Percentiles rank a stretch among this genome's conserved stretches.
Evolutionary conservation across 257 asterid species (phyloP).

Genomic region (Nicotiana sylvestris): DNA sequence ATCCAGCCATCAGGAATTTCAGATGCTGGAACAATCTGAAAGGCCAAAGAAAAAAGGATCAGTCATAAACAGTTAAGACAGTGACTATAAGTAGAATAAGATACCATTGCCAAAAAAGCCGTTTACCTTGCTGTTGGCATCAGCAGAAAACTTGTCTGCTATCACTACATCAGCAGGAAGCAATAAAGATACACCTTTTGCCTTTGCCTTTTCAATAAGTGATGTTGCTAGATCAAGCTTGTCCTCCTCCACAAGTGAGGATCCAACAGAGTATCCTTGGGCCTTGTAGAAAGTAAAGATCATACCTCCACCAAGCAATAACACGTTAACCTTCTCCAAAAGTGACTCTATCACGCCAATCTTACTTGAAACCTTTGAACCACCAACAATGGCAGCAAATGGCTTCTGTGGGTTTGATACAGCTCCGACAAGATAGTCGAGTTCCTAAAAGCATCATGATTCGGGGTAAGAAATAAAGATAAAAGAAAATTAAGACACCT

Average conservation of each 20-base stretch:
- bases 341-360: conserved; percentile 44
- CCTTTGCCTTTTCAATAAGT: conserved; percentile 42
- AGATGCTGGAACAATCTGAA: conserved; percentile 65
- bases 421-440: conserved; percentile 80
- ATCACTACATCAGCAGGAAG: conserved; percentile 43
- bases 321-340: conserved; percentile 33
- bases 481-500: background rate
- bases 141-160: conserved; percentile 41
- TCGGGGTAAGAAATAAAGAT: conserved; percentile 10
- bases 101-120: background rate
- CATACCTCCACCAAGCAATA: conserved; percentile 49
- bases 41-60: conserved; percentile 29
- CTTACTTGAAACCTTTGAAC: conserved; percentile 40
- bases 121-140: conserved; percentile 45
- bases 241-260: conserved; percentile 47
- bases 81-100: background rate
- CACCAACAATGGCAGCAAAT: conserved; percentile 49
- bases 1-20: conserved; percentile 59
- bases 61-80: conserved; percentile 7
- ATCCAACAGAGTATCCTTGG: conserved; percentile 40
- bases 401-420: conserved; percentile 54
- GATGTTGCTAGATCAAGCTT: conserved; percentile 43
- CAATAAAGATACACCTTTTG: conserved; percentile 34
- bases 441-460: conserved; percentile 36
- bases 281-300: conserved; percentile 50